A percentile compares a stretch with the other conserved stretches of the same genome.
Conservation (phyloP, 129 eudicot species). For the Ambrosia artemisiifolia region DNA sequence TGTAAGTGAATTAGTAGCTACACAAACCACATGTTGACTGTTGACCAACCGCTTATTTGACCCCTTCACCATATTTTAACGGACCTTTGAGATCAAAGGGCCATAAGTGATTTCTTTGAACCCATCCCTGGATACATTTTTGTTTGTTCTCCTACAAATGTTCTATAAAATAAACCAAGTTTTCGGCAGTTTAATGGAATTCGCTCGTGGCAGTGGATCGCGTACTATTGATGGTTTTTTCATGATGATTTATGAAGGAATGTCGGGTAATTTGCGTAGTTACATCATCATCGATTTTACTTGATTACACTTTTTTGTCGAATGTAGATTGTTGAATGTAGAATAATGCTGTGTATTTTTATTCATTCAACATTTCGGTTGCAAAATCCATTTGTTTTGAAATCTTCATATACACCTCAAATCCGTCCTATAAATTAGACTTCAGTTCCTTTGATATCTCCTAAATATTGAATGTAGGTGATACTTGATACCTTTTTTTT, state of each 20-base stretch:
- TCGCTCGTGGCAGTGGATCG: not conserved
- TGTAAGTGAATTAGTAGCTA: conserved; percentile 5
- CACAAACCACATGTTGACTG: not conserved
- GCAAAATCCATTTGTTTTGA: no score
- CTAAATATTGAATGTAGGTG: no score
- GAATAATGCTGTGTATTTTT: not conserved
- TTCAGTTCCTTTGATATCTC: no score
- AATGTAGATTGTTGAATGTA: not conserved
- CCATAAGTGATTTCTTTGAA: not conserved
- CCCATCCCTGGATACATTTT: not conserved
- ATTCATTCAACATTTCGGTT: conserved; percentile 1
- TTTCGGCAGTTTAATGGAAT: not conserved
- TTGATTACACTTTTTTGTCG: not conserved
- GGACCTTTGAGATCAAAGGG: no score
- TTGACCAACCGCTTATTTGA: not conserved
- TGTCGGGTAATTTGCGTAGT: not conserved
- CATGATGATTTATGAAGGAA: not conserved
- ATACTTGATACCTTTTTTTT: no score
- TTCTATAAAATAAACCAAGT: not conserved
- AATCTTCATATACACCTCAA: no score
- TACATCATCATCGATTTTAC: not conserved
- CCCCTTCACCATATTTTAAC: not conserved
- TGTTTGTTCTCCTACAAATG: not conserved
- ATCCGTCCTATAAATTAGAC: no score
- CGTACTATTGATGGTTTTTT: not conserved